A percentile compares a stretch with the other conserved stretches of the same genome.
phyloP scores from a whole-genome alignment of 164 flowering plant genomes.

The Paratinospora sagittata region DNA sequence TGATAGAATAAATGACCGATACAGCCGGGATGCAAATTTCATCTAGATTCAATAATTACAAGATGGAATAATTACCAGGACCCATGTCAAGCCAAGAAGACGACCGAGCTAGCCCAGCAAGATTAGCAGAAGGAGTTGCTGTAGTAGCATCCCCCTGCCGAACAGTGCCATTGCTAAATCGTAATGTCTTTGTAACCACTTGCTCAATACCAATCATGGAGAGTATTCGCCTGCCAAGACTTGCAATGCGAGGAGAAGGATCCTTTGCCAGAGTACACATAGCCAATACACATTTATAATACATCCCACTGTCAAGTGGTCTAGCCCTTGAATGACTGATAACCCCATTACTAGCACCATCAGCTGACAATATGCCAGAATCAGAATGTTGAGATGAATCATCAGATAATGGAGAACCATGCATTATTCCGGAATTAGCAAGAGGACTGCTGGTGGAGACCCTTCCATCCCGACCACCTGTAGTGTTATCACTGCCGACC shows the following conservation, averaged over 20 bases:
- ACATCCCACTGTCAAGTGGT: slow-evolving; percentile 60
- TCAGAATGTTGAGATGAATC: slow-evolving; percentile 91
- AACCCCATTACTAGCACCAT: slow-evolving; percentile 58
- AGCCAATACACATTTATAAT: slow-evolving; percentile 70
- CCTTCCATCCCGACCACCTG: slow-evolving; percentile 61
- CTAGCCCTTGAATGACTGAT: slow-evolving; percentile 46
- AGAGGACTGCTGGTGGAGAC: slow-evolving; percentile 85
- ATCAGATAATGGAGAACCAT: slow-evolving; percentile 95
- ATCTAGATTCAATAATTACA: background rate
- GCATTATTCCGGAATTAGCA: slow-evolving; percentile 68
- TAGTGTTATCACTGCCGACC: slow-evolving; percentile 52
- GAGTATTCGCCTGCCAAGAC: slow-evolving; percentile 70
- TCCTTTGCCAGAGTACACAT: slow-evolving; percentile 87
- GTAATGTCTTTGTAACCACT: slow-evolving; percentile 56
- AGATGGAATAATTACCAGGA: slow-evolving; percentile 45
- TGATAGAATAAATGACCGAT: too few species aligned
- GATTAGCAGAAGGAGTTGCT: slow-evolving; percentile 29
- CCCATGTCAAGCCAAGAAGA: slow-evolving; percentile 93
- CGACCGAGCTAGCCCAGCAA: slow-evolving; percentile 83
- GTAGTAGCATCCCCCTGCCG: slow-evolving; percentile 45
- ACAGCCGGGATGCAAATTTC: background rate
- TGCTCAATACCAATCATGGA: slow-evolving; percentile 91
- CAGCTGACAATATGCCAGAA: slow-evolving; percentile 52
- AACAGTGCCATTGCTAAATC: slow-evolving; percentile 29
- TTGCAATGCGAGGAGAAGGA: slow-evolving; percentile 85